Base-by-base conservation (phyloP, 768 basidiomycete genomes). In the Astraeus odoratus region DNA sequence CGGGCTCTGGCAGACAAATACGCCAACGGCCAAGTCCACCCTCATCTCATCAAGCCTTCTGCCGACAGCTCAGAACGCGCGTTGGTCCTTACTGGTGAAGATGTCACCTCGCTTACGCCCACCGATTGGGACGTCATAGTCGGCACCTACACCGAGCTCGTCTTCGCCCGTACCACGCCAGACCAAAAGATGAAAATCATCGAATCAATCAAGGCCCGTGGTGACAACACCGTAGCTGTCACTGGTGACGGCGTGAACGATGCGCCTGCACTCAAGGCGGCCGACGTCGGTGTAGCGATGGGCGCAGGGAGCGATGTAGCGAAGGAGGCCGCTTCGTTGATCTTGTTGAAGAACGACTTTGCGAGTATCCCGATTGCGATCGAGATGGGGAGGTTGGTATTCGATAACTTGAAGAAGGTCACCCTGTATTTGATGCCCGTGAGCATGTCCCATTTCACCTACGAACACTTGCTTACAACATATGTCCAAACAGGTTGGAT, bases 191-290 rank as follows among this genome's bases (percentile, higher is more conserved):
- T 81, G 50, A 61, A 68, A 12, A 81, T 81, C 47, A 76, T 81
- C 15, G 71, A 73, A 47, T 70, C 73, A 24, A 66, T 77, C 51
- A 75, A 78, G 42, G 53, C 59, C 4, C 62, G 75, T 1, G 73
- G 69, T 4, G 67, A 67, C 57, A 71, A 71, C 45, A 69, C 72
- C 4, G 75, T 78, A 8, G 76, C 75, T 1, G 76, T 72, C 1
- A 70, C 71, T 0, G 79, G 79, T 2, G 80, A 81, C 49, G 80
- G 80, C 33, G 73, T 75, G 19, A 77, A 77, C 43, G 76, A 77
- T 51, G 68, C 70, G 0, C 72, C 75, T 0, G 70, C 74, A 0
- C 57, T 80, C 29, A 77, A 76, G 54, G 73, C 67, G 0, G 68
- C 75, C 1, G 73, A 81, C 46, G 71, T 81, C 18, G 78, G 80